These are phyloP conservation scores for Solanum chilense DNA, from an alignment of 257 asterid genomes.

Conservation along the genomic window DNA sequence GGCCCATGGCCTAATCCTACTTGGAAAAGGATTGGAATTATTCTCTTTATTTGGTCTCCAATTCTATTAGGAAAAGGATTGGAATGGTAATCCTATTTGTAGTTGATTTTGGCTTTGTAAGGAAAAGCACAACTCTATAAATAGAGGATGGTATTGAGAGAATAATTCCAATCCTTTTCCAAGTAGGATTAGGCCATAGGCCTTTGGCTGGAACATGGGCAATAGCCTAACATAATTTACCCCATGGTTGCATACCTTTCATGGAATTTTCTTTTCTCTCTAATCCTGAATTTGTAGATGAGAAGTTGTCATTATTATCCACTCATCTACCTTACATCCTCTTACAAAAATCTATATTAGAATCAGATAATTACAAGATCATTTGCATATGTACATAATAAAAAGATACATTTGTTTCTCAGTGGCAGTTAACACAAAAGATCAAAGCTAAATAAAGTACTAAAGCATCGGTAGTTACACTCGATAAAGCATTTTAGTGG, in stretches of 20 bases:
- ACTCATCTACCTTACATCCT: not conserved
- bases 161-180: too few species aligned
- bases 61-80: too few species aligned
- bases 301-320: not conserved
- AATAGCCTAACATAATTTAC: too few species aligned
- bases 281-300: not conserved
- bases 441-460: not conserved
- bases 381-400: not conserved
- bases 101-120: too few species aligned
- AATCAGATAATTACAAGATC: not conserved
- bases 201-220: too few species aligned
- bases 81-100: too few species aligned
- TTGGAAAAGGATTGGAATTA: too few species aligned
- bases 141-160: too few species aligned
- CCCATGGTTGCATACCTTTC: not conserved
- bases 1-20: too few species aligned
- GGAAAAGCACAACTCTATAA: too few species aligned
- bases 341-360: not conserved
- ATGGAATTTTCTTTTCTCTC: not conserved
- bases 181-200: too few species aligned
- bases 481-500: not conserved
- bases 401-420: not conserved
- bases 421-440: not conserved
- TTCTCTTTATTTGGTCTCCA: too few species aligned
- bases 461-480: not conserved